Evolutionary conservation across 2,329 filamentous ascomycete genomes (phyloP).

Genomic region (Ophiostoma sp.): DNA sequence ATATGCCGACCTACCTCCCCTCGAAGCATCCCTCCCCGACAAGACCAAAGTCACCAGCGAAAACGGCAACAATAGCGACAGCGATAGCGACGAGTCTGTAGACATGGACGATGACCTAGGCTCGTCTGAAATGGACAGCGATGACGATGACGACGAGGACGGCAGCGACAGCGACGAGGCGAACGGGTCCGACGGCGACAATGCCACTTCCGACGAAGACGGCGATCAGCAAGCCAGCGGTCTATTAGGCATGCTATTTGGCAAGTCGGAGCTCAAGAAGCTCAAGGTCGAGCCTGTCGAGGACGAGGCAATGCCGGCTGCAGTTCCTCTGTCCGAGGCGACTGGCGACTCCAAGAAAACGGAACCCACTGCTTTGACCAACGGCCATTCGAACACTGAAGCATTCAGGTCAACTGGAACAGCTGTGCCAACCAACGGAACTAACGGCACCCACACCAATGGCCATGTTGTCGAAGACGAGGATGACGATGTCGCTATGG

Average conservation of each 20-base stretch:
- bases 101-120: constrained; percentile 65
- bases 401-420: not conserved
- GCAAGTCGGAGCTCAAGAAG: constrained; percentile 52
- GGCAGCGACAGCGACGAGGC: constrained; percentile 41
- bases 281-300: constrained; percentile 41
- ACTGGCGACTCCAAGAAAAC: not conserved
- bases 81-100: constrained; percentile 56
- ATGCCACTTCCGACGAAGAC: constrained; percentile 38
- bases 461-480: constrained; percentile 32
- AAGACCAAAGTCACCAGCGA: constrained; percentile 20
- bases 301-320: constrained; percentile 27
- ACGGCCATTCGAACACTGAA: not conserved
- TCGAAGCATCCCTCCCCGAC: constrained; percentile 29
- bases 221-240: constrained; percentile 43
- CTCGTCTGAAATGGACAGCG: constrained; percentile 51
- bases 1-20: constrained; percentile 58
- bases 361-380: not conserved
- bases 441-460: not conserved
- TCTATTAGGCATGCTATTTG: constrained; percentile 54
- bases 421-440: not conserved
- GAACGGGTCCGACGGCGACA: constrained; percentile 44
- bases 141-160: constrained; percentile 40
- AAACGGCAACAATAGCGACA: constrained; percentile 29
- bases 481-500: constrained; percentile 30
- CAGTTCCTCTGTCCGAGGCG: not conserved